Evolutionary conservation across 169 alveolate species (phyloP).

Genomic region (Cardiosporidium cionae): DNA sequence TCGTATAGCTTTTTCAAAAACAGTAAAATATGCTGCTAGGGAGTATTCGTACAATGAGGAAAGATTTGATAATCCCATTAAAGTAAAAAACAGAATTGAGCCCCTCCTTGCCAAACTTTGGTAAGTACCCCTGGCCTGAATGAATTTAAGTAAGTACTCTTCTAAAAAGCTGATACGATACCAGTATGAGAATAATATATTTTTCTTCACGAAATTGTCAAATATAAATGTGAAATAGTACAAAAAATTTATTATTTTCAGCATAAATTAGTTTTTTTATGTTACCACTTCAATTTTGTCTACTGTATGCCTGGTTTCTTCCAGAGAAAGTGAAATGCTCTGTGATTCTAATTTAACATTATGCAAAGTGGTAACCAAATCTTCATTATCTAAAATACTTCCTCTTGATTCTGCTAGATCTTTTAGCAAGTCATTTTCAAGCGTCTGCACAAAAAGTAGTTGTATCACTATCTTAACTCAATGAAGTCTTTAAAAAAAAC

Average conservation of each 20-base stretch:
- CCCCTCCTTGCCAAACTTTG: conserved; percentile 51
- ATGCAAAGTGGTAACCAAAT: conserved; percentile 75
- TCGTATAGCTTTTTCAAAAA: conserved; percentile 74
- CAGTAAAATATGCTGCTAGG: conserved; percentile 74
- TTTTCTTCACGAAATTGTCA: background rate
- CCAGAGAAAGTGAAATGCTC: conserved; percentile 75
- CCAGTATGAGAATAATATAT: too few species aligned
- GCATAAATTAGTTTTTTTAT: background rate
- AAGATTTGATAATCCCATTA: conserved; percentile 78
- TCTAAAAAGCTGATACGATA: too few species aligned
- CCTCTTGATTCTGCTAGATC: conserved; percentile 83
- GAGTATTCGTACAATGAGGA: conserved; percentile 88
- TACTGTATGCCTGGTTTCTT: conserved; percentile 77
- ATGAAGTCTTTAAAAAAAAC: too few species aligned
- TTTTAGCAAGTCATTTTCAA: conserved; percentile 74
- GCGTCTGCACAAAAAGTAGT: conserved; percentile 32
- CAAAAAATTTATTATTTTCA: background rate
- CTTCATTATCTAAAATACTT: conserved; percentile 78
- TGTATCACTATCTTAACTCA: background rate
- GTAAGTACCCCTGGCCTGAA: conserved; percentile 29
- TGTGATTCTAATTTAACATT: conserved; percentile 77
- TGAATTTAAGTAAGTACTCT: too few species aligned
- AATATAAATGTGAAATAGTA: background rate
- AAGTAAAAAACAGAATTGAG: conserved; percentile 74
- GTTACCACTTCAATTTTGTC: conserved; percentile 67